Percentiles rank a stretch among this genome's conserved stretches.
phyloP scores from a whole-genome alignment of 225 moss, liverwort and hornwort genomes.

The Bryum argenteum region DNA sequence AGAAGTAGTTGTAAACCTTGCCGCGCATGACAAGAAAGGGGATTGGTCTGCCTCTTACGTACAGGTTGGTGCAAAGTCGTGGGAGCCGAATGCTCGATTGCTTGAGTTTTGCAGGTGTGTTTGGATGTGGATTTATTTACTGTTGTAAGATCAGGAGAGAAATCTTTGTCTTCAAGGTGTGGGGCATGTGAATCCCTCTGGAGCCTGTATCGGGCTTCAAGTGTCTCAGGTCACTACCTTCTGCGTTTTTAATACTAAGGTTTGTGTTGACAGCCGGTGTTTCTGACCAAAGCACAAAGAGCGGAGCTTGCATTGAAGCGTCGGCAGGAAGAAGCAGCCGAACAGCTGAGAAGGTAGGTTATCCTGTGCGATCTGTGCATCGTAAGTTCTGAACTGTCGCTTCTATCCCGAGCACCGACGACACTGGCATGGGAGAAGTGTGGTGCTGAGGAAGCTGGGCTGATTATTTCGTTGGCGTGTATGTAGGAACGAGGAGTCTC shows the following conservation, averaged over 20 bases:
- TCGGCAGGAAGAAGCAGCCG: slow-evolving; percentile 79
- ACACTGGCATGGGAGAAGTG: not conserved
- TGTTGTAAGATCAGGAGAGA: slow-evolving; percentile 64
- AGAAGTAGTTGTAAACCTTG: slow-evolving; percentile 56
- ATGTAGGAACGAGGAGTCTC: slow-evolving; percentile 83
- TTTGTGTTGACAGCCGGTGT: slow-evolving; percentile 72
- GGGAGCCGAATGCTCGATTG: slow-evolving; percentile 96
- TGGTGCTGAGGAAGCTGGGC: slow-evolving; percentile 10
- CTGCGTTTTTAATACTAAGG: slow-evolving; percentile 25
- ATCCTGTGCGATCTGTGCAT: slow-evolving; percentile 10
- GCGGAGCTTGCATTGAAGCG: slow-evolving; percentile 82
- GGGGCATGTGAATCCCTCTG: slow-evolving; percentile 54
- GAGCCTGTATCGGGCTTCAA: slow-evolving; percentile 36
- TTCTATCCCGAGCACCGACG: slow-evolving; percentile 1
- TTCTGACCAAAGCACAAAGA: slow-evolving; percentile 83
- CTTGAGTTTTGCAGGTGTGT: slow-evolving; percentile 99
- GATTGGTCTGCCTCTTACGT: slow-evolving; percentile 88
- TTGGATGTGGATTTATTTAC: slow-evolving; percentile 75
- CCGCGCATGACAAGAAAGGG: slow-evolving; percentile 90
- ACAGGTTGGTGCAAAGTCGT: slow-evolving; percentile 93
- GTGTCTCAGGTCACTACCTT: slow-evolving; percentile 17
- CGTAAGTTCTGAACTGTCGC: slow-evolving; percentile 12
- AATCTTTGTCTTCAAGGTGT: slow-evolving; percentile 65
- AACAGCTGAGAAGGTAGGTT: slow-evolving; percentile 52
- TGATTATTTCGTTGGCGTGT: slow-evolving; percentile 28